These are phyloP conservation scores for Blastocystis sp. DNA, from an alignment of 352 stramenopile genomes.

Conservation along the genomic window DNA sequence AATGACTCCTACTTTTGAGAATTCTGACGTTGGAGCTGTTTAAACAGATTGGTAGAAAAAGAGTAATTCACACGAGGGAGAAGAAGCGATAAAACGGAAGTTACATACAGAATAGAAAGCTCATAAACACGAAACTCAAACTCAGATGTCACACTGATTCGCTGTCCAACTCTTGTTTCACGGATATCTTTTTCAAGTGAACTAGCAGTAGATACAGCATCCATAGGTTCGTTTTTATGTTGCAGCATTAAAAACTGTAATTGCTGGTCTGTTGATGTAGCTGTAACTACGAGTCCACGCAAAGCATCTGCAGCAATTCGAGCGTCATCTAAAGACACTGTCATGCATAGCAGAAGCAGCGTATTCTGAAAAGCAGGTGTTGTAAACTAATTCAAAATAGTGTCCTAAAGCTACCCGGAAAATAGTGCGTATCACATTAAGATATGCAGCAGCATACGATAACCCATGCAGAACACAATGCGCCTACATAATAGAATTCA, in stretches of 20 bases:
- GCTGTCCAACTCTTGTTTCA: neutral
- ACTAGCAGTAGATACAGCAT: neutral
- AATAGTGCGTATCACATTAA: neutral
- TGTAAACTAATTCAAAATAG: neutral
- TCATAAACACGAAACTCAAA: neutral
- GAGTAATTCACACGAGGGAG: slow-evolving; percentile 20
- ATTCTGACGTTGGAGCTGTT: slow-evolving; percentile 1
- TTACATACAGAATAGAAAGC: neutral
- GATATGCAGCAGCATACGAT: neutral
- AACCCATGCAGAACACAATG: slow-evolving; percentile 5
- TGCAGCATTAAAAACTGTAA: neutral
- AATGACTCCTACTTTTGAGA: neutral
- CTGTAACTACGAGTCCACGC: neutral
- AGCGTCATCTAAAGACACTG: neutral
- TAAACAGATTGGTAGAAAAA: slow-evolving; percentile 37
- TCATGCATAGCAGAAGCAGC: slow-evolving; percentile 5
- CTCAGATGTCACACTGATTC: neutral
- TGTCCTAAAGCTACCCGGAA: neutral
- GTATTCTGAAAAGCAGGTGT: slow-evolving; percentile 9
- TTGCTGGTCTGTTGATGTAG: neutral
- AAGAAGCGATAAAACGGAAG: neutral
- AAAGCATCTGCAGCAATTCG: neutral
- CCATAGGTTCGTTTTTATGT: neutral
- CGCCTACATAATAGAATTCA: neutral
- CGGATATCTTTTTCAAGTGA: neutral